These are phyloP conservation scores for Colletotrichum sp. DNA, from an alignment of 2,329 filamentous ascomycete species.

Conservation along the genomic window DNA sequence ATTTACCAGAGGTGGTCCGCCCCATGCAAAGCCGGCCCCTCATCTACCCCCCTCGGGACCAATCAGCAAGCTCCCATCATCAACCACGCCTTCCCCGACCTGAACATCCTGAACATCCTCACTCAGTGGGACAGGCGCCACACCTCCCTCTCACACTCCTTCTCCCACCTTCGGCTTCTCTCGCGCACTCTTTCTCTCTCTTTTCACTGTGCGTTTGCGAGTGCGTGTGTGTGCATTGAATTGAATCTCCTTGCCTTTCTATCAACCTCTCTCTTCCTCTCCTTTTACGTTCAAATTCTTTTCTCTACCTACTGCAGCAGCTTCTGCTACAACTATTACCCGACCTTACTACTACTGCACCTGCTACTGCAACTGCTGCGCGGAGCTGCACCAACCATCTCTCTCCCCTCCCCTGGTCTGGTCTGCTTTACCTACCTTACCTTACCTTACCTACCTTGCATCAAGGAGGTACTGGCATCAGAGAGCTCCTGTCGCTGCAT, in stretches of 20 bases:
- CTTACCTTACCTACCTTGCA: not conserved
- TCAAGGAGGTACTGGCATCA: not conserved
- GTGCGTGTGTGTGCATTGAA: not conserved
- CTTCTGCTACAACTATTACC: not conserved
- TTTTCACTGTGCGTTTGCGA: not conserved
- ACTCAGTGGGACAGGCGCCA: slow-evolving; percentile 6
- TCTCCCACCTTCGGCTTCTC: slow-evolving; percentile 5
- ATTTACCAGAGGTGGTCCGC: not conserved
- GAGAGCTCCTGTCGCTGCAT: not conserved
- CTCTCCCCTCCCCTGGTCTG: not conserved
- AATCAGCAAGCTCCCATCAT: slow-evolving; percentile 18
- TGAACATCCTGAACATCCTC: slow-evolving; percentile 16
- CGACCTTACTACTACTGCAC: not conserved
- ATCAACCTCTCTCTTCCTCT: not conserved
- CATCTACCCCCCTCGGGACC: not conserved
- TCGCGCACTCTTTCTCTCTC: not conserved
- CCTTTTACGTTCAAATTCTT: not conserved
- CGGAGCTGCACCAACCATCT: not conserved
- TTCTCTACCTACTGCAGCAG: not conserved
- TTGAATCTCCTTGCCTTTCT: not conserved
- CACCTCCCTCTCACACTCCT: slow-evolving; percentile 3
- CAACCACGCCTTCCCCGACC: slow-evolving; percentile 4
- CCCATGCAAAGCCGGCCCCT: not conserved
- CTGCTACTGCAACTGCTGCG: not conserved
- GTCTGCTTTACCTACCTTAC: not conserved